These are phyloP conservation scores for Lumnitzera littorea DNA, from an alignment of 345 rosid genomes.

Conservation along the genomic window DNA sequence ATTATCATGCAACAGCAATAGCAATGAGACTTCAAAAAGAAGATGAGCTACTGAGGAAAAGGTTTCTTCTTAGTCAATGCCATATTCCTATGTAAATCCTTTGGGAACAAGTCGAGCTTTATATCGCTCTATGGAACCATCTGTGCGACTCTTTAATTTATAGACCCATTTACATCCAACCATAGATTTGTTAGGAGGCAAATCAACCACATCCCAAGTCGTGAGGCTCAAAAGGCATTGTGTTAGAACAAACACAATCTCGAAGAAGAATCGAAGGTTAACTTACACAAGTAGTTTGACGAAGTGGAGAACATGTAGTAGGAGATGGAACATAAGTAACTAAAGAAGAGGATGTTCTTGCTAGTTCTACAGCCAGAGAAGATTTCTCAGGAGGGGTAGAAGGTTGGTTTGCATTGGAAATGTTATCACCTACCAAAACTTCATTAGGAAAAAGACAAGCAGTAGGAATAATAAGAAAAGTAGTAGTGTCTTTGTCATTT, in stretches of 20 bases:
- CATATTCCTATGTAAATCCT: background rate
- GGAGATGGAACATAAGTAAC: background rate
- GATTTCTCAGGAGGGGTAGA: background rate
- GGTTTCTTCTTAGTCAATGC: slow-evolving; percentile 6
- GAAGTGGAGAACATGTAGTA: background rate
- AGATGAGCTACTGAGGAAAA: background rate
- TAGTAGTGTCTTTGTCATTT: no score
- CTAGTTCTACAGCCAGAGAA: no score
- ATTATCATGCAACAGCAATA: background rate
- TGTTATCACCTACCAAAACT: background rate
- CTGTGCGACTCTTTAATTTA: background rate
- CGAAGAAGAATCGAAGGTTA: background rate
- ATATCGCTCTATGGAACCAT: background rate
- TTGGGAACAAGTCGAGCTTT: background rate
- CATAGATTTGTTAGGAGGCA: background rate
- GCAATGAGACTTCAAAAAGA: background rate
- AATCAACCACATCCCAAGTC: background rate
- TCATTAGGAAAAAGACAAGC: background rate
- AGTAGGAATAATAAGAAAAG: background rate
- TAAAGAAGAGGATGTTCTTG: no score
- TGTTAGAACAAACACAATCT: background rate
- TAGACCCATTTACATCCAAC: slow-evolving; percentile 4
- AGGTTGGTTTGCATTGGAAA: background rate
- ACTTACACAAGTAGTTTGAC: background rate
- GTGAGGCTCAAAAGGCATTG: background rate